Evolutionary conservation across 2,329 filamentous ascomycete species (phyloP).

Genomic region (Nemania sp.): DNA sequence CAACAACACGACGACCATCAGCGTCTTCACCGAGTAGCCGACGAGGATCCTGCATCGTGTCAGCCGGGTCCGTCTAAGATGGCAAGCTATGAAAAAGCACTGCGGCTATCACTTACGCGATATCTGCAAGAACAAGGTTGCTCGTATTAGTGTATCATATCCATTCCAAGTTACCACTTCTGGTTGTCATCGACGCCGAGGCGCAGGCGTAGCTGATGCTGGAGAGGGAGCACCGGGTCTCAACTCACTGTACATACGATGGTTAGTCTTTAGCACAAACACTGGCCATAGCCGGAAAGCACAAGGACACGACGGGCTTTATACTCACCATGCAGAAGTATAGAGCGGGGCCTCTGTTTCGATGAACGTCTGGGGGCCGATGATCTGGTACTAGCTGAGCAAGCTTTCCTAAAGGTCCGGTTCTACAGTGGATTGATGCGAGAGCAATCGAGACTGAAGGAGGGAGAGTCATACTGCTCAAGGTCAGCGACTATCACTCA

Average conservation of each 20-base stretch:
- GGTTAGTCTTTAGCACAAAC: background rate
- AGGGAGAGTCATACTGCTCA: conserved; percentile 11
- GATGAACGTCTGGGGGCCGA: conserved; percentile 44
- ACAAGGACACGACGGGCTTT: background rate
- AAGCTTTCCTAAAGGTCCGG: background rate
- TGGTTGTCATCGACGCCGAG: too few species aligned
- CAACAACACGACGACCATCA: conserved; percentile 55
- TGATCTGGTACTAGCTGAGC: conserved; percentile 23
- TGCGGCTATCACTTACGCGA: conserved; percentile 43
- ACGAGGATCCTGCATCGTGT: conserved; percentile 53
- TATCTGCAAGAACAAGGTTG: conserved; percentile 32
- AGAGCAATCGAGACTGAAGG: background rate
- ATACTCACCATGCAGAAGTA: conserved; percentile 45
- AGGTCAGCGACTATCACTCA: conserved; percentile 6
- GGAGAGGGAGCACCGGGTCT: background rate
- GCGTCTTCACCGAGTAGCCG: conserved; percentile 58
- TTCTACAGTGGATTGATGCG: too few species aligned
- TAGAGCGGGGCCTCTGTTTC: conserved; percentile 53
- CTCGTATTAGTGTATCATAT: background rate
- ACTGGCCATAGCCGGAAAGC: background rate
- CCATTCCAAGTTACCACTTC: background rate
- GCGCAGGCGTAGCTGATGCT: too few species aligned
- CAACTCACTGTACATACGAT: conserved; percentile 14
- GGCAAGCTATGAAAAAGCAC: background rate
- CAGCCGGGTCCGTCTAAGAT: background rate